Evolutionary conservation across 768 basidiomycete genomes (phyloP).

Genomic region (Pulveroboletus frians): DNA sequence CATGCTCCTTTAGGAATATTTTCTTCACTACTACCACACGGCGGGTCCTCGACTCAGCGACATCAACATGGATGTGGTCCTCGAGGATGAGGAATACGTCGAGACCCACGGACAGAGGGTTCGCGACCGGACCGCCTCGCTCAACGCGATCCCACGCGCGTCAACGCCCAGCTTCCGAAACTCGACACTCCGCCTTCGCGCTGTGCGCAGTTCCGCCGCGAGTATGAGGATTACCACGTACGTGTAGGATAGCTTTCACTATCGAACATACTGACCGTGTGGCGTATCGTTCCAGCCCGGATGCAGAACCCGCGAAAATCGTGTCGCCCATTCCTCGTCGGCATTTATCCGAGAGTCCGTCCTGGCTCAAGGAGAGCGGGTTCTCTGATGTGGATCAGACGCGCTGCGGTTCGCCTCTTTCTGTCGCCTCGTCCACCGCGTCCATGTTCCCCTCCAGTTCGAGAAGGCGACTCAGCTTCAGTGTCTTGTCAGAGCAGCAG

Average conservation of each 20-base stretch:
- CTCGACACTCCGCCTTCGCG: constrained; percentile 9
- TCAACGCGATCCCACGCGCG: constrained; percentile 8
- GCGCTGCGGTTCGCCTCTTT: constrained; percentile 43
- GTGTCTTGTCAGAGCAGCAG: constrained; percentile 38
- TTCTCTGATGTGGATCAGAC: constrained; percentile 41
- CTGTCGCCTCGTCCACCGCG: constrained; percentile 26
- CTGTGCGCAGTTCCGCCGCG: constrained; percentile 10
- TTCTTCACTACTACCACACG: too few relatives aligned
- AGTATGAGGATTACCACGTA: constrained; percentile 16
- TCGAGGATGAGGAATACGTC: constrained; percentile 8
- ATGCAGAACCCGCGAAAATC: constrained; percentile 40
- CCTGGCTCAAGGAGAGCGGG: constrained; percentile 50
- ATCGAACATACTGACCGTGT: neutral
- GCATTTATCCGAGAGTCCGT: constrained; percentile 53
- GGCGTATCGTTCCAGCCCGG: constrained; percentile 9
- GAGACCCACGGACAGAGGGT: neutral
- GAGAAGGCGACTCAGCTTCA: constrained; percentile 35
- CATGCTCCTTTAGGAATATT: too few relatives aligned
- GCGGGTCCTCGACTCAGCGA: neutral
- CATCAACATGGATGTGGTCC: constrained; percentile 16
- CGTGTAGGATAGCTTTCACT: too few relatives aligned
- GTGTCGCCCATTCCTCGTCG: constrained; percentile 63
- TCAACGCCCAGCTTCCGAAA: constrained; percentile 4
- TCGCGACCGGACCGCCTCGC: constrained; percentile 13
- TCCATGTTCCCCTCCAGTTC: constrained; percentile 23